A percentile compares a stretch with the other conserved stretches of the same genome.
phyloP scores from a whole-genome alignment of 2,329 filamentous ascomycete species.

The Cryphonectria parasitica region DNA sequence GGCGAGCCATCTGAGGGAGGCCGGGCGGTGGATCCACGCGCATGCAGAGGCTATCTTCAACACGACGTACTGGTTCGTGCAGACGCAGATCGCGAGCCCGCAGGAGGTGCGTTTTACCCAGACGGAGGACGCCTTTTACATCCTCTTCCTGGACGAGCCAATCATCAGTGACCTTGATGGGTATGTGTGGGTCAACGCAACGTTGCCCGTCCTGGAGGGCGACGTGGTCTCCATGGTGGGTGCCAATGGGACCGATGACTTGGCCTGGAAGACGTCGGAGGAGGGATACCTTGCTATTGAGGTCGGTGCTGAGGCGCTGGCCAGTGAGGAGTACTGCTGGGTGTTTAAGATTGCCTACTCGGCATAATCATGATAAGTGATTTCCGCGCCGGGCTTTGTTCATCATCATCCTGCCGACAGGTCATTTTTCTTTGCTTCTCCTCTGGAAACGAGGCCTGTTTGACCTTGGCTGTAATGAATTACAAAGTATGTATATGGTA shows the following conservation, averaged over 20 bases:
- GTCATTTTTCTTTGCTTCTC: neutral
- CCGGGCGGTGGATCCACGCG: constrained; percentile 56
- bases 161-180: constrained; percentile 31
- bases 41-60: constrained; percentile 62
- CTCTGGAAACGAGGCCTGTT: neutral
- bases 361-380: constrained; percentile 8
- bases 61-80: constrained; percentile 57
- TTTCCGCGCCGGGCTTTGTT: too few relatives aligned
- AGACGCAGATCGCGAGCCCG: constrained; percentile 42
- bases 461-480: neutral
- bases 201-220: constrained; percentile 47
- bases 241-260: constrained; percentile 23
- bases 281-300: constrained; percentile 36
- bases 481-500: neutral
- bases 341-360: constrained; percentile 46
- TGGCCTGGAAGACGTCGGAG: constrained; percentile 27
- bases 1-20: constrained; percentile 50
- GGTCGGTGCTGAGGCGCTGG: constrained; percentile 37
- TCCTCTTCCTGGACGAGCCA: constrained; percentile 45
- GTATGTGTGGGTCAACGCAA: constrained; percentile 43
- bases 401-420: neutral
- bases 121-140: constrained; percentile 51
- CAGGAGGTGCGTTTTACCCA: constrained; percentile 49
- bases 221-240: constrained; percentile 51
- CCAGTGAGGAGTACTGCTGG: constrained; percentile 44